These are phyloP conservation scores for Phoma sp. DNA, from an alignment of 2,329 filamentous ascomycete species.

Conservation along the genomic window DNA sequence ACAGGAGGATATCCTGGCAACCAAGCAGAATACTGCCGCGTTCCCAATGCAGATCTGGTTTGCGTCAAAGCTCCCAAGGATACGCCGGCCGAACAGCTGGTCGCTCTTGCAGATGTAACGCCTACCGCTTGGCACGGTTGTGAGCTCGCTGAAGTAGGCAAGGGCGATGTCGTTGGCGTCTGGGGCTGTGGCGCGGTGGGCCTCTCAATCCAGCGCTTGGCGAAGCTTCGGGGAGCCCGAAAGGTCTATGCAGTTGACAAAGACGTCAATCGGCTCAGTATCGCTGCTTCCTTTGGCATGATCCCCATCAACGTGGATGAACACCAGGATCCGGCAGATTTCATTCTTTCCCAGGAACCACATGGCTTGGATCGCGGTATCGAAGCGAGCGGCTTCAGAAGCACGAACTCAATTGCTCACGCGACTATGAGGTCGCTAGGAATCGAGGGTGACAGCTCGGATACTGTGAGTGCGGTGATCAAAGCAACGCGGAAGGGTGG, in stretches of 20 bases:
- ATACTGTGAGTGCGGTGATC: constrained; percentile 15
- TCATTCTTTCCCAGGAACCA: constrained; percentile 9
- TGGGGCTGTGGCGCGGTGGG: constrained; percentile 44
- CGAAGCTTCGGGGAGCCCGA: constrained; percentile 36
- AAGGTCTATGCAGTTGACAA: constrained; percentile 42
- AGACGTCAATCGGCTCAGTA: constrained; percentile 1
- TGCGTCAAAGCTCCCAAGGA: constrained; percentile 4
- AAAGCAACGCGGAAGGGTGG: constrained; percentile 14
- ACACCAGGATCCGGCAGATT: constrained; percentile 1
- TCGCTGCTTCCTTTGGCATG: constrained; percentile 6
- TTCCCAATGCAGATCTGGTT: constrained; percentile 15
- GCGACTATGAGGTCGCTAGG: constrained; percentile 3
- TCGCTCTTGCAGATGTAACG: constrained; percentile 6
- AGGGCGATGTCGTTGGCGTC: constrained; percentile 35
- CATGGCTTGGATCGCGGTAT: constrained; percentile 7
- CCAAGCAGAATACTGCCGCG: constrained; percentile 18
- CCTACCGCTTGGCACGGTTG: constrained; percentile 8
- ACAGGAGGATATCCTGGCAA: constrained; percentile 12
- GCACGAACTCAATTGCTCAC: constrained; percentile 6
- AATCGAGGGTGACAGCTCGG: constrained; percentile 9
- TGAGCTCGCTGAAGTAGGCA: constrained; percentile 9
- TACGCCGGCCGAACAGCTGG: neutral
- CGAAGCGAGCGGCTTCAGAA: constrained; percentile 14
- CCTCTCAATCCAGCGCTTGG: constrained; percentile 38
- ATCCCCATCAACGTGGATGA: constrained; percentile 11